Evolutionary conservation across 306 rosid species (phyloP).

Genomic region (Inga oerstediana): DNA sequence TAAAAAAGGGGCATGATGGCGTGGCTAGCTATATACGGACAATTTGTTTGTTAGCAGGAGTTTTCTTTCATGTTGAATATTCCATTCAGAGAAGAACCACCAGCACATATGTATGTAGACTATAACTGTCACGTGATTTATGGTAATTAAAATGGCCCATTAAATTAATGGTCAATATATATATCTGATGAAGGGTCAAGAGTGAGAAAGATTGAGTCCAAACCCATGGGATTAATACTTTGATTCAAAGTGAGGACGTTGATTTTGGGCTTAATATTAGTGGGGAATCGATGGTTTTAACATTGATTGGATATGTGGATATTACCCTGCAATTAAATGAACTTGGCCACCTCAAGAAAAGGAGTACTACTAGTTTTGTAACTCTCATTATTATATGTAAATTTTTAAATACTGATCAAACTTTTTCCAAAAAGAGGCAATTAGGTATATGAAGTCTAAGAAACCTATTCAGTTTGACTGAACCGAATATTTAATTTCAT

Average conservation of each 20-base stretch:
- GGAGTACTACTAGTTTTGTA: constrained; percentile 3
- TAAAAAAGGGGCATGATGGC: too few species aligned
- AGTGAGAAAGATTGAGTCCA: constrained; percentile 20
- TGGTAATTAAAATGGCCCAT: not conserved
- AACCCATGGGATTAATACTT: not conserved
- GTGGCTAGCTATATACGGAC: not conserved
- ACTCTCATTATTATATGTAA: constrained; percentile 27
- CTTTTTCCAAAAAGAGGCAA: not conserved
- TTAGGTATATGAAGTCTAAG: constrained; percentile 29
- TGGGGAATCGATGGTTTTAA: constrained; percentile 4
- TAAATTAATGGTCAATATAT: constrained; percentile 35
- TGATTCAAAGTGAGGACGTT: constrained; percentile 7
- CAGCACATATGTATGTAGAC: not conserved
- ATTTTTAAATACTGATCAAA: constrained; percentile 13
- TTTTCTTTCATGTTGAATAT: not conserved
- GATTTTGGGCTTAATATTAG: not conserved
- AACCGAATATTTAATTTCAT: not conserved
- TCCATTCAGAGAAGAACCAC: constrained; percentile 16
- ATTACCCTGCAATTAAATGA: constrained; percentile 26
- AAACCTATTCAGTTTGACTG: not conserved
- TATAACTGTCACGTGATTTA: constrained; percentile 34
- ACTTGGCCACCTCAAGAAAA: constrained; percentile 30
- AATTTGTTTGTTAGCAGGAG: not conserved
- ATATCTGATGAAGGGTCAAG: constrained; percentile 31
- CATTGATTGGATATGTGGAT: constrained; percentile 15